Base-by-base conservation (phyloP, 2,329 filamentous ascomycete species). In the Colletotrichum sp. region DNA sequence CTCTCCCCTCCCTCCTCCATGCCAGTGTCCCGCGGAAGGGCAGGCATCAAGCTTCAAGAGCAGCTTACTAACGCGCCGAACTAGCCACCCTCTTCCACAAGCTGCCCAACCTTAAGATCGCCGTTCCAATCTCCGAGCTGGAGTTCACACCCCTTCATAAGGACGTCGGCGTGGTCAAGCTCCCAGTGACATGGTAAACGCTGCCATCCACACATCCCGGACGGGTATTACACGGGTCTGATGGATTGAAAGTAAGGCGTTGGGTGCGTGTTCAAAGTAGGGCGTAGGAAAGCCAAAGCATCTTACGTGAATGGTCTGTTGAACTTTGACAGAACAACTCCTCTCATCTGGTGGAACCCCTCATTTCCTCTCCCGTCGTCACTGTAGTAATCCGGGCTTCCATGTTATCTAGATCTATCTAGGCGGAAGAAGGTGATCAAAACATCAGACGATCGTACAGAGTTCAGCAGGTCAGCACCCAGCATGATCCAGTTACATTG, bases 121-220 rank as follows among this genome's bases (percentile, higher is more conserved):
- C 84, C 3, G 78, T 83, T 36, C 82, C 84, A 0, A 79, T 85
- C 24, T 81, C 83, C 1, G 76, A 86, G 57, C 77, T 87, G 33
- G 81, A 84, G 63, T 87, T 82, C 73, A 82, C 81, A 13, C 82
- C 83, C 3, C 78, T 82, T 31, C 77, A 76, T 13, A 82, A 79
- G 74, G 86, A 86, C 76, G 83, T 87, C 3, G 84, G 85, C 1
- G 82, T 87, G 33, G 74, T 77, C 2, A 82, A 82, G 64, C 78
- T 87, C 15, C 84, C 82, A 0, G 82, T 86, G 2, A 72, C 75
- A 3, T 84, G 80, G 79, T 83, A 21, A 66, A 4, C 8, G 33
- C n/a, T 15, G 21, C 3, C 33, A 18, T 13, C n/a, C 21, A 11
- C 15, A 16, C 33, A 31, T 3, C n/a, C 5, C 18, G 33, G 12